Percentiles rank a stretch among this genome's conserved stretches.
These are phyloP conservation scores for Nakataea oryzae DNA, from an alignment of 2,329 filamentous ascomycete species.

Conservation along the genomic window DNA sequence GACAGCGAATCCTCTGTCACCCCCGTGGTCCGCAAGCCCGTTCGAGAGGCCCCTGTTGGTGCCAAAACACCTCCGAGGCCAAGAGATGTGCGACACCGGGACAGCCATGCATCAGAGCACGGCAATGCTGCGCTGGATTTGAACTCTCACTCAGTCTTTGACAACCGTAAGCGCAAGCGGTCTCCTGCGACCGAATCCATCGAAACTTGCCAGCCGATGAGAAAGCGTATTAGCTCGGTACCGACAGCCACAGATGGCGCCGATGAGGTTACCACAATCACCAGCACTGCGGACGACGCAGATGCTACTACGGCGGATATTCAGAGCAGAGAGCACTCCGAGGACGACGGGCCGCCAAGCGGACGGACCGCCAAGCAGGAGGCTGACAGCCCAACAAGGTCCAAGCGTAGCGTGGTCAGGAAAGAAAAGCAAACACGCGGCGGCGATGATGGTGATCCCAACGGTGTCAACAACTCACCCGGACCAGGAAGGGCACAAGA, in stretches of 20 bases:
- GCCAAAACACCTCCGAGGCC: slow-evolving; percentile 16
- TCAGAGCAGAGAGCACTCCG: slow-evolving; percentile 19
- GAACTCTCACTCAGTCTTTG: slow-evolving; percentile 17
- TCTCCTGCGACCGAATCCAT: slow-evolving; percentile 32
- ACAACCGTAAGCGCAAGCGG: slow-evolving; percentile 40
- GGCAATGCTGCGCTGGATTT: slow-evolving; percentile 15
- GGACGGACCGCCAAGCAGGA: slow-evolving; percentile 11
- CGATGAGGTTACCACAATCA: slow-evolving; percentile 24
- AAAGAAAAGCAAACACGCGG: slow-evolving; percentile 13
- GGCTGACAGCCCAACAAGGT: slow-evolving; percentile 11
- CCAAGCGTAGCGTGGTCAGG: slow-evolving; percentile 21
- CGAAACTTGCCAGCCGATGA: slow-evolving; percentile 35
- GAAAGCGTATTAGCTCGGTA: slow-evolving; percentile 44
- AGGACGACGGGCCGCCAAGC: slow-evolving; percentile 14
- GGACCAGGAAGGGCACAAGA: slow-evolving; percentile 6
- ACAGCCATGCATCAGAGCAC: slow-evolving; percentile 4
- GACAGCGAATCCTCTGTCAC: slow-evolving; percentile 7
- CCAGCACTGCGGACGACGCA: slow-evolving; percentile 14
- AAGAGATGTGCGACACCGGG: slow-evolving; percentile 7
- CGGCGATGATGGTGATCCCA: neutral
- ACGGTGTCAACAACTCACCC: neutral
- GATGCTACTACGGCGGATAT: slow-evolving; percentile 13
- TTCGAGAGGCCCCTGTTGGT: neutral
- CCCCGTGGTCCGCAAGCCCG: neutral
- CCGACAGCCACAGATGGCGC: slow-evolving; percentile 24